These are phyloP conservation scores for Cinnamomum chago DNA, from an alignment of 164 flowering plant species.

Conservation along the genomic window DNA sequence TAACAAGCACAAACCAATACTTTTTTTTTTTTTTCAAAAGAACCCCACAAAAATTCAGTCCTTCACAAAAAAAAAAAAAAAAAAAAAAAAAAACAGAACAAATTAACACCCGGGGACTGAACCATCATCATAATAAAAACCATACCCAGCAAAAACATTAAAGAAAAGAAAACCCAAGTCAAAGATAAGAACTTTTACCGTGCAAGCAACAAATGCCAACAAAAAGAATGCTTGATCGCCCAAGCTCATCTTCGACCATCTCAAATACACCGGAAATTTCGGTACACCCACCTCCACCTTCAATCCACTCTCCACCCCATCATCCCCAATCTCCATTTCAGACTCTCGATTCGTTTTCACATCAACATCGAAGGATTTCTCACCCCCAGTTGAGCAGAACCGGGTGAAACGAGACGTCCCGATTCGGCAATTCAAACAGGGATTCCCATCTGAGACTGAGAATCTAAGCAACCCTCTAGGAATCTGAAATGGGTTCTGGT, in stretches of 20 bases:
- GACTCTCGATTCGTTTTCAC: background rate
- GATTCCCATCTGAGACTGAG: background rate
- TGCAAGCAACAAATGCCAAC: constrained; percentile 66
- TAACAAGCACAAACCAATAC: too few relatives aligned
- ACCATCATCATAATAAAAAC: background rate
- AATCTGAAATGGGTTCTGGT: constrained; percentile 7
- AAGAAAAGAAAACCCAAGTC: background rate
- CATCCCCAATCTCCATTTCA: constrained; percentile 5
- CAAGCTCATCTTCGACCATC: constrained; percentile 44
- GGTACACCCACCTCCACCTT: constrained; percentile 43
- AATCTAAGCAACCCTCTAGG: constrained; percentile 7
- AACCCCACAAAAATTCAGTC: background rate
- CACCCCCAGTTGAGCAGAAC: constrained; percentile 3
- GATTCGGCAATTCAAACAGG: constrained; percentile 1
- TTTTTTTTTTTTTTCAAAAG: background rate
- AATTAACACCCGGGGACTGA: too few relatives aligned
- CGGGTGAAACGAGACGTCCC: constrained; percentile 15
- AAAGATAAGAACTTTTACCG: constrained; percentile 31
- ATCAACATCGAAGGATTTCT: constrained; percentile 4
- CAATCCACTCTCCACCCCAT: constrained; percentile 12
- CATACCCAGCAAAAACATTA: background rate
- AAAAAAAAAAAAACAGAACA: too few relatives aligned
- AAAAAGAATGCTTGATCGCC: constrained; percentile 71
- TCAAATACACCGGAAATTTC: constrained; percentile 19
- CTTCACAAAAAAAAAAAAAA: too few relatives aligned